Evolutionary conservation across 2,329 filamentous ascomycete genomes (phyloP).

Genomic region (Aureobasidium sp.): DNA sequence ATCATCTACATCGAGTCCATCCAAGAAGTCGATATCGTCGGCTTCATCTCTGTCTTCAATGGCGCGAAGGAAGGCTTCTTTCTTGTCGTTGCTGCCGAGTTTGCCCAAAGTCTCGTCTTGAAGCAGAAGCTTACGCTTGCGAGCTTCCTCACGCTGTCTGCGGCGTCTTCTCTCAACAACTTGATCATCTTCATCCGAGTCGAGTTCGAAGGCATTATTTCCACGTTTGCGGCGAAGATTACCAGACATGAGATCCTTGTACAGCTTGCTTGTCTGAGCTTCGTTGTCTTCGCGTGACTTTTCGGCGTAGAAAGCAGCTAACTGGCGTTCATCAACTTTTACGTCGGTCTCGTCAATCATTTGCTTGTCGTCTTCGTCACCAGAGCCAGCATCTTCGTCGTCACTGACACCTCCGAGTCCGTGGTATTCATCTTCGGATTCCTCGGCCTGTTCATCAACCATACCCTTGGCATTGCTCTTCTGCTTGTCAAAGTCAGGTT

Average conservation of each 20-base stretch:
- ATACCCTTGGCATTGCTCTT: constrained; percentile 89
- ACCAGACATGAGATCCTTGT: constrained; percentile 93
- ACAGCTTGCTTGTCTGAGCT: constrained; percentile 89
- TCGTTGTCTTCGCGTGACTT: constrained; percentile 84
- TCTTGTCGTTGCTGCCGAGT: constrained; percentile 80
- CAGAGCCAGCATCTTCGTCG: constrained; percentile 82
- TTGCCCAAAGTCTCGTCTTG: constrained; percentile 81
- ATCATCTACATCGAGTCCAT: constrained; percentile 55
- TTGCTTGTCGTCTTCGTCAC: constrained; percentile 77
- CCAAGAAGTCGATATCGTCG: constrained; percentile 77
- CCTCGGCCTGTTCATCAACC: constrained; percentile 93
- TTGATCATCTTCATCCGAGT: constrained; percentile 90
- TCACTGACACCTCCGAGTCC: constrained; percentile 92
- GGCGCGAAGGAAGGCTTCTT: constrained; percentile 88
- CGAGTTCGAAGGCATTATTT: constrained; percentile 71
- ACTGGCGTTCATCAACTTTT: constrained; percentile 79
- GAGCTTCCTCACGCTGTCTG: constrained; percentile 88
- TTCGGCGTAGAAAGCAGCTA: constrained; percentile 89
- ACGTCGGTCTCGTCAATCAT: constrained; percentile 91
- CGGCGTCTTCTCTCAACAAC: constrained; percentile 75
- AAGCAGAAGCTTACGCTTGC: constrained; percentile 90
- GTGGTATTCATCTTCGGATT: constrained; percentile 98
- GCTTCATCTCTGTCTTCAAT: constrained; percentile 81
- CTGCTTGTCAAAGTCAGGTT: constrained; percentile 80
- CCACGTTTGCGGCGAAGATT: constrained; percentile 83